Base-by-base conservation (phyloP, 2,329 filamentous ascomycete species). In the Aspergillus sp. region DNA sequence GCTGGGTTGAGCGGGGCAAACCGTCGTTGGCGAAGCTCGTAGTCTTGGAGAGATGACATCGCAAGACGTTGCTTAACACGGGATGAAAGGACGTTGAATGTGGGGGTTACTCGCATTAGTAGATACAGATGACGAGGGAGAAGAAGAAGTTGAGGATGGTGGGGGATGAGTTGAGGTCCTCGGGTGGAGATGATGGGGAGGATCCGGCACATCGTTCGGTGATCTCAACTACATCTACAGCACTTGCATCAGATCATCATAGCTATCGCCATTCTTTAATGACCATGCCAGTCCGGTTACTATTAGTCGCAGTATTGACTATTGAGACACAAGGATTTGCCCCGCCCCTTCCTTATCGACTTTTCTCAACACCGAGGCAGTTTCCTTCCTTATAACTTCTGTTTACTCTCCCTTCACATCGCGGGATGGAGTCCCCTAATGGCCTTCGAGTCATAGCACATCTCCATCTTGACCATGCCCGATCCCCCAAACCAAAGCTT, bases 1-100 rank as follows among this genome's bases (percentile, higher is more conserved):
- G 65, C 64, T 5, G 76, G 69, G 57, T 76, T 70, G 55, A 85
- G 69, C 12, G 83, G 82, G 6, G 81, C 80, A 61, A 85, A 85
- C 39, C 73, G 76, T 58, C 81, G 74, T 41, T 69, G 70, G 37
- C 66, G 71, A 50, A 71, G 64, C 33, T 62, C 54, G 12, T 65
- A 63, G 44, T 63, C 53, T 43, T 56, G 53, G 14, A 63, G 43
- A 25, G 65, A 66, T 17, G 64, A 65, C 68, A 74, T 61, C 7
- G 8, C 35, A 19, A 8, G 11, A n/a, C 3, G 37, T 6, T 43
- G 21, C 14, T 40, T 12, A 7, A 14, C 27, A 40, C 40, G 23
- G 11, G n/a, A 9, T n/a, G 7, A 23, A n/a, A 23, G 33, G 33
- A 39, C 9, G 48, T 25, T 21, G n/a, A 17, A 27, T 7, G 35